Base-by-base conservation (phyloP, 2,329 filamentous ascomycete species). In the Sporothrix inflata region DNA sequence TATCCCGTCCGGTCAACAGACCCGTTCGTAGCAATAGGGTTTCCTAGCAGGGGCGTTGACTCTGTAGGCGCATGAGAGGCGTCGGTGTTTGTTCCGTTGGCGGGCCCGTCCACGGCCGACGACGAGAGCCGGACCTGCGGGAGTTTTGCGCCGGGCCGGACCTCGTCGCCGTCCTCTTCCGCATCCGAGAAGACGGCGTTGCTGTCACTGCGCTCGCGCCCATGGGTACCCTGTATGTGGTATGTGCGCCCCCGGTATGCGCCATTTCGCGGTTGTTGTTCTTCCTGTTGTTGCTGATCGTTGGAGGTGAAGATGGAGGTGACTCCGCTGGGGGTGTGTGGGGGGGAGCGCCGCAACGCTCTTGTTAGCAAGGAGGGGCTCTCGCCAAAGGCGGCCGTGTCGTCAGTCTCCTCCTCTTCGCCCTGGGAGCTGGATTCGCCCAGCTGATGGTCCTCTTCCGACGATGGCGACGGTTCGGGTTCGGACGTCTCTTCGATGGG, bases 401-500 rank as follows among this genome's bases (percentile, higher is more conserved):
- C 51, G 19, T 42, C 49, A 12, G 24, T 38, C 4, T 71, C 34
- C 16, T 38, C 55, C 9, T 11, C 19, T 19, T 60, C 47, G 3
- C n/a, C 30, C n/a, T n/a, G n/a, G n/a, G n/a, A n/a, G n/a, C n/a
- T n/a, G n/a, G n/a, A n/a, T 40, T 38, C 27, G 53, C 24, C 57
- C 38, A 42, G 47, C 24, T 65, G n/a, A n/a, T 38, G 21, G 24
- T 55, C 53, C 12, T 67, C 71, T 8, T 71, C 73, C 1, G 49
- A 34, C 16, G 69, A 16, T 11, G 73, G 42, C 0, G 72, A 68
- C 16, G 24, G n/a, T 14, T 70, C 73, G 0, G 71, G 60, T 9
- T 75, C 73, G 1, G 71, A 66, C 3, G 89, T 85, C 78, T 92
- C 90, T 67, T 84, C 79, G 71, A 92, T 92, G 4, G 84, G 84